A percentile compares a stretch with the other conserved stretches of the same genome.
phyloP scores from a whole-genome alignment of 2,329 filamentous ascomycete genomes.

The Colletotrichum lindemuthianum region DNA sequence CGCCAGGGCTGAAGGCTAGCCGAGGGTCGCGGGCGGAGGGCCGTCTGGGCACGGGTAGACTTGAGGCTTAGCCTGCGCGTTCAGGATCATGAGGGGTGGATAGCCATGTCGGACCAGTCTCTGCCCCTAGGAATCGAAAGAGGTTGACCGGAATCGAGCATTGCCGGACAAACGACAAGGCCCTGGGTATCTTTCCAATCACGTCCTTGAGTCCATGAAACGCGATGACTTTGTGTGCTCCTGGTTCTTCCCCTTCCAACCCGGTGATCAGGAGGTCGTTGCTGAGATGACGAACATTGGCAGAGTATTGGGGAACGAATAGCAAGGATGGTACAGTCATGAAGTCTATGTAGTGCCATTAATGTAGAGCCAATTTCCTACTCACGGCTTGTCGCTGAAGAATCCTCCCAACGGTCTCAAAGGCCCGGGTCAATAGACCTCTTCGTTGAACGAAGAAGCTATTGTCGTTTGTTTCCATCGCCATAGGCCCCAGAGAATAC shows the following conservation, averaged over 20 bases:
- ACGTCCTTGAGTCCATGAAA: slow-evolving; percentile 22
- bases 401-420: too few relatives aligned
- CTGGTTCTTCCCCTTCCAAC: not conserved
- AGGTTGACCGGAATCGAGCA: slow-evolving; percentile 19
- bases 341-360: too few relatives aligned
- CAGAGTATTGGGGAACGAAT: too few relatives aligned
- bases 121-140: slow-evolving; percentile 15
- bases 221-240: slow-evolving; percentile 5
- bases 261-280: not conserved
- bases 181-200: not conserved
- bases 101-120: not conserved
- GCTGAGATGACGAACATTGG: too few relatives aligned
- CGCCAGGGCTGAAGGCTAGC: slow-evolving; percentile 23
- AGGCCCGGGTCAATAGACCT: not conserved
- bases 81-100: slow-evolving; percentile 17
- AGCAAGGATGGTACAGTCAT: too few relatives aligned
- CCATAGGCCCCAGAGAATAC: not conserved
- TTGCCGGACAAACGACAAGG: slow-evolving; percentile 9
- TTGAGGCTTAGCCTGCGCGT: slow-evolving; percentile 13
- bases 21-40: not conserved
- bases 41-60: not conserved
- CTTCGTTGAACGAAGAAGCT: slow-evolving; percentile 5
- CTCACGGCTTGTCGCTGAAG: too few relatives aligned
- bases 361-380: too few relatives aligned
- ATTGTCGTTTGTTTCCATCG: slow-evolving; percentile 21